A percentile compares a stretch with the other conserved stretches of the same genome.
Evolutionary conservation across 306 rosid genomes (phyloP).

Genomic region (Cucurbita ficifolia): DNA sequence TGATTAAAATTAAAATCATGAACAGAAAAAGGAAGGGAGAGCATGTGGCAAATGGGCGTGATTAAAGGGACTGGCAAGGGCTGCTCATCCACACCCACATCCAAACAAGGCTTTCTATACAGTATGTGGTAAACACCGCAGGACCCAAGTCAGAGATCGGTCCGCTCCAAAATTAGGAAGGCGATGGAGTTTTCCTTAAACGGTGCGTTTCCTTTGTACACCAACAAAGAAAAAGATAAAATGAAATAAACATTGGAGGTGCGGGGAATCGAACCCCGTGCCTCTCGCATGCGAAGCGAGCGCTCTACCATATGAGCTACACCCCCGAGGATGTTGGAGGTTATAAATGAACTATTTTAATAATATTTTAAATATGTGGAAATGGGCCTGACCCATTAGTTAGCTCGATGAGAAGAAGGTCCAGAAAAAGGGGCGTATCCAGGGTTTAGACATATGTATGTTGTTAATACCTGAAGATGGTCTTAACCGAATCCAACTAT

Average conservation of each 20-base stretch:
- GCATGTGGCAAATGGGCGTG: not conserved
- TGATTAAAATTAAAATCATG: not conserved
- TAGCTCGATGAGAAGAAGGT: too few species aligned
- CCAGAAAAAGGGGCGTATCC: too few species aligned
- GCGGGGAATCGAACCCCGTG: conserved; percentile 99
- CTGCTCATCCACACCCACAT: not conserved
- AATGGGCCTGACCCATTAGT: too few species aligned
- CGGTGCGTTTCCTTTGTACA: not conserved
- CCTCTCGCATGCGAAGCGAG: conserved; percentile 74
- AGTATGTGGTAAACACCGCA: not conserved
- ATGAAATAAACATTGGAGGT: conserved; percentile 33
- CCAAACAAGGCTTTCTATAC: not conserved
- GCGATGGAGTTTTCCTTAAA: not conserved
- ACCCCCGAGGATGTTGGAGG: conserved; percentile 11
- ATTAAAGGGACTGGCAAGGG: not conserved
- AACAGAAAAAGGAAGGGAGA: not conserved
- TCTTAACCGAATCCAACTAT: too few species aligned
- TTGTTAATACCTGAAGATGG: too few species aligned
- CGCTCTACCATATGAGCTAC: conserved; percentile 72
- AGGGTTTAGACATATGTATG: too few species aligned
- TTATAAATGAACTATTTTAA: too few species aligned
- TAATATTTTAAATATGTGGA: too few species aligned
- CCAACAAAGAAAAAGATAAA: too few species aligned
- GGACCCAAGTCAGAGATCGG: not conserved
- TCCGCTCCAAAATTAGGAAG: not conserved